Percentiles rank a stretch among this genome's conserved stretches.
Evolutionary conservation across 176 grass and related monocot species (phyloP).

Genomic region (Aegilops speltoides): DNA sequence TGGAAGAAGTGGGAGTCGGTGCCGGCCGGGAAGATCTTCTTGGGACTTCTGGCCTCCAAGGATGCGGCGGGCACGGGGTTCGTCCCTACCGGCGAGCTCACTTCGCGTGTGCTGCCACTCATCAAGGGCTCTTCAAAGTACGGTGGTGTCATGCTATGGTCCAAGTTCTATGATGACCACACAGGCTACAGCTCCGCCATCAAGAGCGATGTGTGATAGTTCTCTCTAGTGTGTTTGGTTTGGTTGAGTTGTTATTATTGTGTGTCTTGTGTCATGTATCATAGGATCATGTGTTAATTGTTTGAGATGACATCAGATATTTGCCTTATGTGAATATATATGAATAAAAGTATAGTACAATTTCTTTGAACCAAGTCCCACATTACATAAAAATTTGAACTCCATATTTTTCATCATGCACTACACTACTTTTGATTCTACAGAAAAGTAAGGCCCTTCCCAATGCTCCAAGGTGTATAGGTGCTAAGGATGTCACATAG

Average conservation of each 20-base stretch:
- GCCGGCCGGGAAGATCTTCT: constrained; percentile 44
- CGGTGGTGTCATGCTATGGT: constrained; percentile 68
- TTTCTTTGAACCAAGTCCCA: too few relatives aligned
- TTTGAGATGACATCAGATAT: neutral
- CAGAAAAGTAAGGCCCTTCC: too few relatives aligned
- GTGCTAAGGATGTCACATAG: too few relatives aligned
- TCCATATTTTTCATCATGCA: too few relatives aligned
- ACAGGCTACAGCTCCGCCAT: constrained; percentile 46
- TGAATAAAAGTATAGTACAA: too few relatives aligned
- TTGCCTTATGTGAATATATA: too few relatives aligned
- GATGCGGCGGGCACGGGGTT: constrained; percentile 40
- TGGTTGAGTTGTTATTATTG: neutral
- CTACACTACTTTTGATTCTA: too few relatives aligned
- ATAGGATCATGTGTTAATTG: neutral
- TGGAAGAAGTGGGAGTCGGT: constrained; percentile 65
- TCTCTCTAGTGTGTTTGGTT: neutral
- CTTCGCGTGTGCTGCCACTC: constrained; percentile 42
- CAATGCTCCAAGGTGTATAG: too few relatives aligned
- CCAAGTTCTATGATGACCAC: constrained; percentile 54
- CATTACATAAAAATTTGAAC: too few relatives aligned
- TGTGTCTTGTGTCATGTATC: neutral
- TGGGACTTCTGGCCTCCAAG: constrained; percentile 54
- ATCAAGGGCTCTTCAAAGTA: constrained; percentile 51
- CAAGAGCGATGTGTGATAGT: neutral
- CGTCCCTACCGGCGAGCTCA: constrained; percentile 47